Evolutionary conservation across 2,329 filamentous ascomycete species (phyloP).

Genomic region (Trichoderma harzianum): DNA sequence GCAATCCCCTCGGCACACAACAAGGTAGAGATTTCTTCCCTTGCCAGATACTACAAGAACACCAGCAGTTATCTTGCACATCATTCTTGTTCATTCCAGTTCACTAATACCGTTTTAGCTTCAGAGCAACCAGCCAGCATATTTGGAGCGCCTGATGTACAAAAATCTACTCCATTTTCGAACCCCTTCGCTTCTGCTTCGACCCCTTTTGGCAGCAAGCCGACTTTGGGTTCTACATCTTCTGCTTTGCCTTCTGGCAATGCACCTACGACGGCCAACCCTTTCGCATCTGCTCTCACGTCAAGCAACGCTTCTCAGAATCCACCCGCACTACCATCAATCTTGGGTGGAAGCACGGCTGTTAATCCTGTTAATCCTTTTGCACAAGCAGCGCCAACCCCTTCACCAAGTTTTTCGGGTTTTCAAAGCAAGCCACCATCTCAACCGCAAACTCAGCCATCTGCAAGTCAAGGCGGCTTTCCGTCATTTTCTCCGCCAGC

Average conservation of each 20-base stretch:
- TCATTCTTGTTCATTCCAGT: background rate
- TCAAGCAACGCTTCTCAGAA: background rate
- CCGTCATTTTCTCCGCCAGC: constrained; percentile 16
- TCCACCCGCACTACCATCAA: constrained; percentile 4
- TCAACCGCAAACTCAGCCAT: background rate
- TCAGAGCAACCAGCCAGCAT: background rate
- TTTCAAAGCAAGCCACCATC: background rate
- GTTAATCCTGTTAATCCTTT: constrained; percentile 15
- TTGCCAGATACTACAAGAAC: background rate
- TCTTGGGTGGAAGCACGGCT: background rate
- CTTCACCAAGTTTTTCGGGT: background rate
- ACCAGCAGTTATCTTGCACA: background rate
- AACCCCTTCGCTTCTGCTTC: constrained; percentile 18
- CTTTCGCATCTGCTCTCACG: constrained; percentile 3
- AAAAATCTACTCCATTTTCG: background rate
- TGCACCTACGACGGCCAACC: background rate
- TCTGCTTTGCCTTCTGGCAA: background rate
- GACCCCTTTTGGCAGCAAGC: background rate
- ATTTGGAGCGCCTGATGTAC: constrained; percentile 1
- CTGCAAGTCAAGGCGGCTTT: constrained; percentile 25
- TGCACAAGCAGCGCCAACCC: background rate
- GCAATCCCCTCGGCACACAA: background rate
- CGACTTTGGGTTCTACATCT: background rate
- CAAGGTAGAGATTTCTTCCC: constrained; percentile 13
- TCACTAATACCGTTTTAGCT: constrained; percentile 13